These are phyloP conservation scores for Aspergillus bertholletiae DNA, from an alignment of 495 filamentous ascomycete genomes.

Conservation along the genomic window DNA sequence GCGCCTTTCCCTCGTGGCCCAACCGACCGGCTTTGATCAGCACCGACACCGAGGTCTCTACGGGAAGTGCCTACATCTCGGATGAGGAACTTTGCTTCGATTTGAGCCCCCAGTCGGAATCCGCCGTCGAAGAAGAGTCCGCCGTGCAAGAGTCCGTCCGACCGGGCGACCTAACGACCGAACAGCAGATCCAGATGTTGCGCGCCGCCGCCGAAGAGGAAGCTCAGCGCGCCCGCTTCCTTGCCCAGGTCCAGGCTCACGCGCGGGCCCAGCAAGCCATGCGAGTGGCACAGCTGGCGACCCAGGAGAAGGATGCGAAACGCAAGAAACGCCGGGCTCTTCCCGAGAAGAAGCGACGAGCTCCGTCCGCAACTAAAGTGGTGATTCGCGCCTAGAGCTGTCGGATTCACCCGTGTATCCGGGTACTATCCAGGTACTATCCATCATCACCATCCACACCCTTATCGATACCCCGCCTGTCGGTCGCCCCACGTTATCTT, in stretches of 20 bases:
- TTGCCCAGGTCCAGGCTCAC: conserved; percentile 44
- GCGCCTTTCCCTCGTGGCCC: conserved; percentile 54
- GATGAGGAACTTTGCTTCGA: conserved; percentile 50
- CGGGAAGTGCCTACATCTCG: conserved; percentile 42
- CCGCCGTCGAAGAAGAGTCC: conserved; percentile 31
- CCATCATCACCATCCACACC: conserved; percentile 1
- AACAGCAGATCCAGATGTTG: conserved; percentile 41
- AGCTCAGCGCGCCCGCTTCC: conserved; percentile 39
- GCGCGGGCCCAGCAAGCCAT: conserved; percentile 43
- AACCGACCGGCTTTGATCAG: conserved; percentile 43
- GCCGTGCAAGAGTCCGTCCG: conserved; percentile 20
- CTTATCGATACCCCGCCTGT: conserved; percentile 7
- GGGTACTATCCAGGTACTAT: too few relatives aligned
- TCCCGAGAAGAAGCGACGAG: conserved; percentile 29
- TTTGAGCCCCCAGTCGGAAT: conserved; percentile 26
- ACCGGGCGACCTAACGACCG: conserved; percentile 30
- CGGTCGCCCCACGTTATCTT: not conserved
- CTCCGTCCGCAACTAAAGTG: conserved; percentile 24
- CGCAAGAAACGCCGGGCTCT: conserved; percentile 38
- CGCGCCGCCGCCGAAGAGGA: conserved; percentile 39
- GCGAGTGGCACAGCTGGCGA: conserved; percentile 31
- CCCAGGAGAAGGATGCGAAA: conserved; percentile 35
- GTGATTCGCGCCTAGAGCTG: conserved; percentile 14
- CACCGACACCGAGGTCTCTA: conserved; percentile 30
- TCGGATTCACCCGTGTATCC: not conserved